These are phyloP conservation scores for Bauhinia variegata DNA, from an alignment of 306 rosid genomes.

Conservation along the genomic window DNA sequence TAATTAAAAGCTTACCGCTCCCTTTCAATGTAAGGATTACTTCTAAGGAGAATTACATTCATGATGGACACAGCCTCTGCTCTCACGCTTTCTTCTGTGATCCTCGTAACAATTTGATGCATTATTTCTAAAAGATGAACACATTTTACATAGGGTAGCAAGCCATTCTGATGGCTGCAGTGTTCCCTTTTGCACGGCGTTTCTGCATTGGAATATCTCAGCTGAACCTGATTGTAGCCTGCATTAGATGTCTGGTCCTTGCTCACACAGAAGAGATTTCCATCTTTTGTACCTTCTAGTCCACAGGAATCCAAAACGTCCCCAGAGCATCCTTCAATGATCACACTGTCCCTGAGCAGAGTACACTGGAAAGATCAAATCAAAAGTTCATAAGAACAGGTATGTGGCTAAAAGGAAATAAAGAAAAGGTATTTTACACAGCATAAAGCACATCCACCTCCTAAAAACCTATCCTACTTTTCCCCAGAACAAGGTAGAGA, in stretches of 20 bases:
- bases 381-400: conserved; percentile 82
- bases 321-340: conserved; percentile 53
- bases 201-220: conserved; percentile 37
- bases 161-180: conserved; percentile 47
- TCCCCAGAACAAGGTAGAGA: not conserved
- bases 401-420: conserved; percentile 29
- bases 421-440: conserved; percentile 10
- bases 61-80: conserved; percentile 66
- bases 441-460: conserved; percentile 30
- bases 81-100: conserved; percentile 66
- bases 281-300: conserved; percentile 45
- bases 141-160: conserved; percentile 67
- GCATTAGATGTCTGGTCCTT: conserved; percentile 29
- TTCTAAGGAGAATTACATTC: conserved; percentile 63
- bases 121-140: conserved; percentile 53
- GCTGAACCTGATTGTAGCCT: conserved; percentile 24
- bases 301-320: conserved; percentile 46
- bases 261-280: conserved; percentile 29
- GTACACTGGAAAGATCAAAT: conserved; percentile 99
- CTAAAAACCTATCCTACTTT: conserved; percentile 19
- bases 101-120: conserved; percentile 61
- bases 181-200: conserved; percentile 42
- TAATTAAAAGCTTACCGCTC: conserved; percentile 59
- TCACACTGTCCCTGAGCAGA: conserved; percentile 94
- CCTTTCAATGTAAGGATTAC: conserved; percentile 66